Percentiles rank a stretch among this genome's conserved stretches.
Conservation (phyloP, 2,329 filamentous ascomycete species). For the Ophiostoma novo-ulmi region DNA sequence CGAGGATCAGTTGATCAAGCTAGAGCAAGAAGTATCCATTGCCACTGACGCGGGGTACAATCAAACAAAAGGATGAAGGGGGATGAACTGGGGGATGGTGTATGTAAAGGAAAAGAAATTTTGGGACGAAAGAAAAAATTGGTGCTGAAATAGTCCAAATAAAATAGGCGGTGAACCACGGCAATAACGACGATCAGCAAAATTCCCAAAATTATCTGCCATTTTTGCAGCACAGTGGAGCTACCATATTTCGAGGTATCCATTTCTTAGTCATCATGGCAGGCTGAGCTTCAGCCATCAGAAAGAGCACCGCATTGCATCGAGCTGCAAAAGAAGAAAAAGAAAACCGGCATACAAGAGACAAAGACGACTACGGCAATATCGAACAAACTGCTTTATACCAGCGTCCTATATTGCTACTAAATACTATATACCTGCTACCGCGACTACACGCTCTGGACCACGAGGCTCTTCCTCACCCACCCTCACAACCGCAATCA, state of each 20-base stretch:
- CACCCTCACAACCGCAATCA: constrained; percentile 30
- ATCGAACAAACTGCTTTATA: background rate
- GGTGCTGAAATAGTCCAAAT: constrained; percentile 19
- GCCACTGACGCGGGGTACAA: background rate
- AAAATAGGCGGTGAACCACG: constrained; percentile 15
- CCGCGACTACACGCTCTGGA: background rate
- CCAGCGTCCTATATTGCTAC: background rate
- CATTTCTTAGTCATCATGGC: constrained; percentile 11
- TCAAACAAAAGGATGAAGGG: background rate
- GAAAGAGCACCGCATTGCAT: background rate
- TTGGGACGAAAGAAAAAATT: constrained; percentile 10
- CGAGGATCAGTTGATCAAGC: background rate
- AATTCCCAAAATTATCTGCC: background rate
- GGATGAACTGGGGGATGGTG: background rate
- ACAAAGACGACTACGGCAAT: background rate
- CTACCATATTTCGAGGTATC: background rate
- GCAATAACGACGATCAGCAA: constrained; percentile 5
- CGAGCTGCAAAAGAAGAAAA: background rate
- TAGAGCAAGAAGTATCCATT: background rate
- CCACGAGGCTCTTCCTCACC: background rate
- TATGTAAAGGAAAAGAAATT: background rate
- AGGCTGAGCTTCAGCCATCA: background rate
- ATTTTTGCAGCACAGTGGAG: constrained; percentile 14
- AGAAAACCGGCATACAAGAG: background rate
- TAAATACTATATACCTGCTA: background rate